Percentiles rank a stretch among this genome's conserved stretches.
Evolutionary conservation across 164 flowering plant species (phyloP).

Genomic region (Annona cherimola): DNA sequence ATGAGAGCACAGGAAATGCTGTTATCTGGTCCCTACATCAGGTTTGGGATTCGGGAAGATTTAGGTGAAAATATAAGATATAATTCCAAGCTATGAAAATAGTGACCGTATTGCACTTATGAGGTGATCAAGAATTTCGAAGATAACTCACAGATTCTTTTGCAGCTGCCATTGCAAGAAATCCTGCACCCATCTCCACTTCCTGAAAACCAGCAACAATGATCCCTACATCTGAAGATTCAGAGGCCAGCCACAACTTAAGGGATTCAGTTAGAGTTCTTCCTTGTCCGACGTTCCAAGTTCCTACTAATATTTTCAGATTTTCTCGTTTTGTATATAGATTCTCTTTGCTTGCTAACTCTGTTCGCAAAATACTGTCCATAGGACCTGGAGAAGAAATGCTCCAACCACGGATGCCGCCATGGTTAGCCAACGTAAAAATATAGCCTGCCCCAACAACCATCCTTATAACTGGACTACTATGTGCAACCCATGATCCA

Average conservation of each 20-base stretch:
- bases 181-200: conserved; percentile 99
- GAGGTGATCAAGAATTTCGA: background rate
- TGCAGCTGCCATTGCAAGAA: conserved; percentile 98
- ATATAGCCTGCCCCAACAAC: conserved; percentile 59
- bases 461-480: conserved; percentile 69
- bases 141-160: conserved; percentile 73
- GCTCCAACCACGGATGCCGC: conserved; percentile 95
- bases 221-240: conserved; percentile 70
- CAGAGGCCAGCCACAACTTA: conserved; percentile 75
- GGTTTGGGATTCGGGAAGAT: background rate
- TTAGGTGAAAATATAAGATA: background rate
- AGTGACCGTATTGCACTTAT: background rate
- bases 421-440: conserved; percentile 85
- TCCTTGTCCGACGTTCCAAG: conserved; percentile 99
- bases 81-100: background rate
- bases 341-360: conserved; percentile 52
- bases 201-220: conserved; percentile 92
- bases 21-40: background rate
- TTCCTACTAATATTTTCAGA: conserved; percentile 64
- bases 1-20: background rate
- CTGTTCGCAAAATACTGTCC: conserved; percentile 62
- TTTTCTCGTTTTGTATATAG: conserved; percentile 46
- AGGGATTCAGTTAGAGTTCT: conserved; percentile 77
- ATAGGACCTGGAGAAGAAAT: conserved; percentile 75
- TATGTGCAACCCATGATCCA: conserved; percentile 88